Conservation (phyloP, 2,329 filamentous ascomycete species). For the Rutstroemia sp. region DNA sequence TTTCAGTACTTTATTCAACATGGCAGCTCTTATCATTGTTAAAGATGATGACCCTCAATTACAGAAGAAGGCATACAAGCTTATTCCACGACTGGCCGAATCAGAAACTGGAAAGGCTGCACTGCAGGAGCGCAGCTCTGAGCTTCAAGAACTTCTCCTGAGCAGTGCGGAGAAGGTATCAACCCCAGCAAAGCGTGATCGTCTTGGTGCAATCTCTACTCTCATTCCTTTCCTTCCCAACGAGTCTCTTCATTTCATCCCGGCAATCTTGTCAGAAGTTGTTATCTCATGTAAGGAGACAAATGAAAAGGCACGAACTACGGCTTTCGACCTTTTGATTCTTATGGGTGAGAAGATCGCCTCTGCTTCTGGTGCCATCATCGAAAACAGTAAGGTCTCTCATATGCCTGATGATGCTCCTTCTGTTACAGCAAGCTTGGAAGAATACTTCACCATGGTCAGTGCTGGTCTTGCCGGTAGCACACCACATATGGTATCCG, state of each 20-base stretch:
- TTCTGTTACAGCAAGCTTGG: conserved; percentile 69
- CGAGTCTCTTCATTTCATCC: conserved; percentile 84
- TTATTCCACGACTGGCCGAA: conserved; percentile 82
- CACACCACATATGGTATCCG: conserved; percentile 95
- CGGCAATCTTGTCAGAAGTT: conserved; percentile 83
- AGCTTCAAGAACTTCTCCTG: conserved; percentile 77
- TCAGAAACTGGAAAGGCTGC: conserved; percentile 72
- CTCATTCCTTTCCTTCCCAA: conserved; percentile 73
- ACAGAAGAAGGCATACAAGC: conserved; percentile 98
- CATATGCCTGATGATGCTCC: conserved; percentile 80
- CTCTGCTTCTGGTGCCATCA: conserved; percentile 57
- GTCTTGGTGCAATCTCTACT: conserved; percentile 73
- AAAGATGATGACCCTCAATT: conserved; percentile 81
- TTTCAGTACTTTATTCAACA: conserved; percentile 77
- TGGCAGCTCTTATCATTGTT: conserved; percentile 75
- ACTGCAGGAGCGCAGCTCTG: conserved; percentile 63
- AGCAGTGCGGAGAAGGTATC: conserved; percentile 77
- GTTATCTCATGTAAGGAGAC: conserved; percentile 96
- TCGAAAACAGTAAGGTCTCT: conserved; percentile 79
- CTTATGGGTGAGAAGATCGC: conserved; percentile 78
- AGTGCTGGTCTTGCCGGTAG: conserved; percentile 88
- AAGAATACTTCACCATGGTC: conserved; percentile 98
- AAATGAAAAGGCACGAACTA: conserved; percentile 86
- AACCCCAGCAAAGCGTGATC: conserved; percentile 77
- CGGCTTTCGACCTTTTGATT: conserved; percentile 84